Base-by-base conservation (phyloP, 495 filamentous ascomycete species). In the Penicillium bialowiezense region DNA sequence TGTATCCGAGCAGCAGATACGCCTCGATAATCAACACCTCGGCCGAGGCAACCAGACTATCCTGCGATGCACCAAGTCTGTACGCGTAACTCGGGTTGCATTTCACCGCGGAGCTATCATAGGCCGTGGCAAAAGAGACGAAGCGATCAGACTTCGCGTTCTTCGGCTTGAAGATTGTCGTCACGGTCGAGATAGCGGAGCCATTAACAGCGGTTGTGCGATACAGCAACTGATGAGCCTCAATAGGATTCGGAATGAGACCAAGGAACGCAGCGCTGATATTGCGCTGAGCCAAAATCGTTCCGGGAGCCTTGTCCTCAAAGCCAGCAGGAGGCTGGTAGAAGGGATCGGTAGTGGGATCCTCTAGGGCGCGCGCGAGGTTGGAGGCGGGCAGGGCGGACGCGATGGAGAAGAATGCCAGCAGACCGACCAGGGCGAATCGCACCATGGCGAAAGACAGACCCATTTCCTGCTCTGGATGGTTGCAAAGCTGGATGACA, bases 81-180 rank as follows among this genome's bases (percentile, higher is more conserved):
- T 70, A 70, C 19, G 54, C 57, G 31, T 68, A 70, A 35, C 67
- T 68, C 3, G 67, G 67, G 18, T 68, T 38, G 44, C 67, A 70
- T 15, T 54, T 58, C 0, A 59, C 52, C 2, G 56, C 55, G 2
- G 64, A 59, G 44, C 60, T 64, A 23, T 70, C 64, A 32, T 70
- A 70, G 8, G 64, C 67, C 7, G 64, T 70, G 20, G 64, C 60
- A 50, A 64, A 68, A 0, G 64, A 66, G 13, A 70, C 23, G 18
- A 68, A 68, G n/a, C 64, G 56, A 24, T 70, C 64, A 6, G 47
- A 58, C 48, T 61, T 61, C 10, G 64, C 44, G 4, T 21, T 20
- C 4, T 21, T 18, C 0, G 67, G 67, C 44, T 68, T 68, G 59
- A 70, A 70, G 12, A 70, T 41, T 6, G 67, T 70, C 3, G 67